Evolutionary conservation across 305 asterid genomes (phyloP).

Genomic region (Fraxinus angustifolia): DNA sequence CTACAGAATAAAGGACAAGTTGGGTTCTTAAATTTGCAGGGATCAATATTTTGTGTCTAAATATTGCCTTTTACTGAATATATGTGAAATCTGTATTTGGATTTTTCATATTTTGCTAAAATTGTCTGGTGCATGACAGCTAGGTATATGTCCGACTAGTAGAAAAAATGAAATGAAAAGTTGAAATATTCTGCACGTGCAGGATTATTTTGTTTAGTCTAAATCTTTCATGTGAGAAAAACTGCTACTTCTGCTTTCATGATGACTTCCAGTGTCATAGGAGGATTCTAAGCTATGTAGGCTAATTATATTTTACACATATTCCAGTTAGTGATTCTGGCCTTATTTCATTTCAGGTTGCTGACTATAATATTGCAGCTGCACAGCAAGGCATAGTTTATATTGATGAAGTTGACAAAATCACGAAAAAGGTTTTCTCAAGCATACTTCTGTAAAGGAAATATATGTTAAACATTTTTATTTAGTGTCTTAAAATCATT

Average conservation of each 20-base stretch:
- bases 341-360: slow-evolving; percentile 52
- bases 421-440: slow-evolving; percentile 70
- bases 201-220: background rate
- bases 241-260: background rate
- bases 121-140: background rate
- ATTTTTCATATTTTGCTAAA: background rate
- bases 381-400: slow-evolving; percentile 98
- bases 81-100: background rate
- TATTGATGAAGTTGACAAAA: slow-evolving; percentile 96
- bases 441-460: background rate
- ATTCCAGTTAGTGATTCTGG: background rate
- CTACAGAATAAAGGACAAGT: background rate
- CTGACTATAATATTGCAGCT: slow-evolving; percentile 87
- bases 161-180: background rate
- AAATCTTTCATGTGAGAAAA: background rate
- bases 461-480: background rate
- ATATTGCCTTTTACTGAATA: background rate
- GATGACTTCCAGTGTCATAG: background rate
- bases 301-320: background rate
- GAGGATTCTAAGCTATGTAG: background rate
- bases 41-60: background rate
- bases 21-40: background rate
- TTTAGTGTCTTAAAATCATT: background rate
- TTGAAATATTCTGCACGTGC: background rate
- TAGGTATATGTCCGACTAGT: background rate